Conservation (phyloP, 768 basidiomycete genomes). For the Termitomyces heimii region DNA sequence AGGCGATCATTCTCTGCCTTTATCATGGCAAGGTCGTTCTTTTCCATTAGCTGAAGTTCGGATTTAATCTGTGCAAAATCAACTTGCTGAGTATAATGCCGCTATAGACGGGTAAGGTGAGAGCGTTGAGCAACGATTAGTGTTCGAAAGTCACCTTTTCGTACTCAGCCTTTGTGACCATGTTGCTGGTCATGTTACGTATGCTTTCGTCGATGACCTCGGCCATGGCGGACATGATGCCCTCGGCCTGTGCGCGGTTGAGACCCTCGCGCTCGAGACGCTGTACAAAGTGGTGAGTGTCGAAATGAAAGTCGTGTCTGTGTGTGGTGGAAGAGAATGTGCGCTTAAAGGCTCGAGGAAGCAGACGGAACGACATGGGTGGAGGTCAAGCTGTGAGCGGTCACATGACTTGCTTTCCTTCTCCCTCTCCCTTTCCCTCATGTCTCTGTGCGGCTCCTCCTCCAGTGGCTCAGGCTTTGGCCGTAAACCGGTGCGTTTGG, state of each 20-base stretch:
- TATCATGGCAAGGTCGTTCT: conserved; percentile 93
- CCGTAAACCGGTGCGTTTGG: conserved; percentile 42
- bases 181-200: conserved; percentile 90
- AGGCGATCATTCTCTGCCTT: conserved; percentile 97
- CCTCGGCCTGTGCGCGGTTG: conserved; percentile 88
- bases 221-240: conserved; percentile 95
- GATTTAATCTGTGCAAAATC: conserved; percentile 97
- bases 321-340: conserved; percentile 23
- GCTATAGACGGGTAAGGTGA: conserved; percentile 32
- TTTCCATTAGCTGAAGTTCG: conserved; percentile 92
- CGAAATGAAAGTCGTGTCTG: conserved; percentile 71
- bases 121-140: background rate
- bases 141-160: conserved; percentile 65
- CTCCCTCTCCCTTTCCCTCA: conserved; percentile 13
- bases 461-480: conserved; percentile 49
- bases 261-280: conserved; percentile 86
- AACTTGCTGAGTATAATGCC: conserved; percentile 92
- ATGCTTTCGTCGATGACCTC: conserved; percentile 98
- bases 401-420: conserved; percentile 5
- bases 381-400: background rate
- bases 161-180: conserved; percentile 95
- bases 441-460: conserved; percentile 57
- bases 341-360: conserved; percentile 10
- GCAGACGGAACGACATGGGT: conserved; percentile 5
- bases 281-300: conserved; percentile 93